These are phyloP conservation scores for Kodamaea sp. DNA, from an alignment of 1,139 yeast genomes.

Conservation along the genomic window DNA sequence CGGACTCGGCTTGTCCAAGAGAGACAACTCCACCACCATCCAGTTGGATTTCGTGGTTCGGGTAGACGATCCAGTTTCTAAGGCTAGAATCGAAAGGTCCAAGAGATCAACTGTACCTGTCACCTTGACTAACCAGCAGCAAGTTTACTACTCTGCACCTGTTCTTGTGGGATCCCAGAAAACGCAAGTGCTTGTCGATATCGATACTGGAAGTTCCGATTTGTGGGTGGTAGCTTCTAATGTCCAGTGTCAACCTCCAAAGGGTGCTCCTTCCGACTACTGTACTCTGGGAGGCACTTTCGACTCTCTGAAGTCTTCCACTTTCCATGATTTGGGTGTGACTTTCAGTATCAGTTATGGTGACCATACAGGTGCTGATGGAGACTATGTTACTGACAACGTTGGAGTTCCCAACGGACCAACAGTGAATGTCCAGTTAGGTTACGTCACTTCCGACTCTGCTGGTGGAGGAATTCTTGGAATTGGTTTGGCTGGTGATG, in stretches of 20 bases:
- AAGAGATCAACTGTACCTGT: constrained; percentile 1
- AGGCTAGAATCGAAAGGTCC: constrained; percentile 9
- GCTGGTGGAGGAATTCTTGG: constrained; percentile 62
- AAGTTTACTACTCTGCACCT: constrained; percentile 7
- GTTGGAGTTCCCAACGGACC: constrained; percentile 30
- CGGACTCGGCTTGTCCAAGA: neutral
- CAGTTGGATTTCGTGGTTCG: neutral
- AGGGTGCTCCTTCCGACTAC: neutral
- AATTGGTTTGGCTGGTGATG: constrained; percentile 21
- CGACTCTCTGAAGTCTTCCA: constrained; percentile 13
- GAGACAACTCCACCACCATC: neutral
- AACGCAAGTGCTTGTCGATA: constrained; percentile 9
- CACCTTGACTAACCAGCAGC: neutral
- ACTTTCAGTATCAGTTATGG: constrained; percentile 10
- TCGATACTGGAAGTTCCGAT: constrained; percentile 24
- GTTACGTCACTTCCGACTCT: constrained; percentile 54
- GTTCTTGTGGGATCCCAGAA: constrained; percentile 9
- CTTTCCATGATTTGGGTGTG: constrained; percentile 18
- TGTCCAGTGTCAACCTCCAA: neutral
- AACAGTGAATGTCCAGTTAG: constrained; percentile 39
- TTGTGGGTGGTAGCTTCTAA: constrained; percentile 14
- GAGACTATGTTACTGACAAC: constrained; percentile 60
- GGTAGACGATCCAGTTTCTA: constrained; percentile 9
- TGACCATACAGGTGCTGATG: constrained; percentile 25
- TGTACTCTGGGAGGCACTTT: constrained; percentile 21